phyloP scores from a whole-genome alignment of 768 basidiomycete species.

The Serpula lacrymans region DNA sequence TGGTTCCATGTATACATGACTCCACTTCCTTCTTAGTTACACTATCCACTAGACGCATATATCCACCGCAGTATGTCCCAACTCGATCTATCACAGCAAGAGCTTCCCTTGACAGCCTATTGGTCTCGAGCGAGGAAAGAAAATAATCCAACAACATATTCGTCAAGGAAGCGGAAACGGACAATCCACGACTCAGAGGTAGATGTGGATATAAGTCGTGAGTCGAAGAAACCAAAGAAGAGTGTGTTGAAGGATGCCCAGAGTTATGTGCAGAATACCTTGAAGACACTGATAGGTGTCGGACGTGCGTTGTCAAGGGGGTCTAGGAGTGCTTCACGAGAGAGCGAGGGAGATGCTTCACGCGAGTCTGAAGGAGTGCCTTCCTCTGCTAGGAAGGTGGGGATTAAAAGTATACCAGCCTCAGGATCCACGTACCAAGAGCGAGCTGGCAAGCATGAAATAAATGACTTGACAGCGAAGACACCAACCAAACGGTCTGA shows the following conservation, averaged over 20 bases:
- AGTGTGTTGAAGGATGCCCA: neutral
- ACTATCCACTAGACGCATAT: slow-evolving; percentile 36
- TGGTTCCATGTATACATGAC: slow-evolving; percentile 33
- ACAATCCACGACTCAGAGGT: neutral
- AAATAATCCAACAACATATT: neutral
- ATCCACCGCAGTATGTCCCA: no score
- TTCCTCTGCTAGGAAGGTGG: no score
- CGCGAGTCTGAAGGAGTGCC: no score
- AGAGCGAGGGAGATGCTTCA: no score
- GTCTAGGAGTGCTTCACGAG: no score
- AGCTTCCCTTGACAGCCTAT: slow-evolving; percentile 28
- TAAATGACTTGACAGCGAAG: neutral
- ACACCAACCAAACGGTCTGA: neutral
- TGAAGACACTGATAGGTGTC: neutral
- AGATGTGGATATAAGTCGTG: slow-evolving; percentile 7
- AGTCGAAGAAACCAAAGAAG: slow-evolving; percentile 19
- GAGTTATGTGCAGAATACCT: slow-evolving; percentile 1
- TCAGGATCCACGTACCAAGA: no score
- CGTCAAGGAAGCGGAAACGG: slow-evolving; percentile 5
- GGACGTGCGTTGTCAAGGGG: neutral
- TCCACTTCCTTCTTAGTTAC: slow-evolving; percentile 49
- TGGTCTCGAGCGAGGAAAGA: slow-evolving; percentile 17
- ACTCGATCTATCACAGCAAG: slow-evolving; percentile 30
- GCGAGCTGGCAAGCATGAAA: no score
- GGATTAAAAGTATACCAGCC: no score